Percentiles rank a stretch among this genome's conserved stretches.
These are phyloP conservation scores for Geosmithia flava DNA, from an alignment of 2,329 filamentous ascomycete genomes.

Conservation along the genomic window DNA sequence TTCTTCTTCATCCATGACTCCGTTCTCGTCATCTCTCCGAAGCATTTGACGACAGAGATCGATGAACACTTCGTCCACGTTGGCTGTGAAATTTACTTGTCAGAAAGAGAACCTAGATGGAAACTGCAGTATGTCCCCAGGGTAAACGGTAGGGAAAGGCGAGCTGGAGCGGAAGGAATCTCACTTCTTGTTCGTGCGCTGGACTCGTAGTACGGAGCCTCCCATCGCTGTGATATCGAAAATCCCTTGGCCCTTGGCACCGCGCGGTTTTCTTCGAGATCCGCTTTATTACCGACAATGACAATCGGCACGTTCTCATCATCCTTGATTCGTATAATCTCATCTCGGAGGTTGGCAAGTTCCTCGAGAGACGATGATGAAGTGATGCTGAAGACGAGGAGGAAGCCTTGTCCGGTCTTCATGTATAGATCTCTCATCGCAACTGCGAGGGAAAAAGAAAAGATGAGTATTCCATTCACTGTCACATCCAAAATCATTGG, in stretches of 20 bases:
- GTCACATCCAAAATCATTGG: background rate
- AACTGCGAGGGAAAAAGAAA: conserved; percentile 24
- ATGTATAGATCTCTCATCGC: conserved; percentile 75
- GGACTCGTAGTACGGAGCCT: conserved; percentile 82
- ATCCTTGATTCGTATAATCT: conserved; percentile 85
- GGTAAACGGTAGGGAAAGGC: background rate
- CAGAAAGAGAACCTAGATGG: background rate
- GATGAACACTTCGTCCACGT: conserved; percentile 83
- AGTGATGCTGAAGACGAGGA: conserved; percentile 86
- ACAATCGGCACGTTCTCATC: conserved; percentile 78
- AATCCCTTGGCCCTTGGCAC: conserved; percentile 73
- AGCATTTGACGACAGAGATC: conserved; percentile 79
- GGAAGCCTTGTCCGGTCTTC: conserved; percentile 85
- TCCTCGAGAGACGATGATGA: conserved; percentile 75
- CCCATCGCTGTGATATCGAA: conserved; percentile 76
- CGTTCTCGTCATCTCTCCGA: conserved; percentile 49
- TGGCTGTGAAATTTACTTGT: conserved; percentile 34
- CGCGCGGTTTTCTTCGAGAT: conserved; percentile 73
- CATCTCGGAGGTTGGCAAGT: conserved; percentile 68
- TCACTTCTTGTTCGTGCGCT: conserved; percentile 64
- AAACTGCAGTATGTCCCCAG: background rate
- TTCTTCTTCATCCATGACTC: conserved; percentile 23
- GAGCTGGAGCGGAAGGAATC: conserved; percentile 10
- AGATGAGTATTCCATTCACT: background rate
- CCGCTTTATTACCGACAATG: conserved; percentile 84